Evolutionary conservation across 2,329 filamentous ascomycete genomes (phyloP).

Genomic region (Fusarium odoratissimum): DNA sequence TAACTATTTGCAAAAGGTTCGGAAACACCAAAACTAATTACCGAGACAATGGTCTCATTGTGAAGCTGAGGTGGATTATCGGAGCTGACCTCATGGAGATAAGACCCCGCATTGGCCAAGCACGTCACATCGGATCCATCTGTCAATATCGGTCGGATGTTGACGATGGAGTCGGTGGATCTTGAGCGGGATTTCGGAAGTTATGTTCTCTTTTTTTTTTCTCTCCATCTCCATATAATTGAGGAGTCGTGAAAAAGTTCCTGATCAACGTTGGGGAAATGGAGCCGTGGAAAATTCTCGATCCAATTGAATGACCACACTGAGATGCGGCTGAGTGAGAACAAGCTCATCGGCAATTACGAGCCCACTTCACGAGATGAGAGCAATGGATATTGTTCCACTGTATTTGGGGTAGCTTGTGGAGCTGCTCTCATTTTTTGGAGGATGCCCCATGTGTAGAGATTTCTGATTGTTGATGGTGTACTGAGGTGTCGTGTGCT

Average conservation of each 20-base stretch:
- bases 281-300: background rate
- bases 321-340: background rate
- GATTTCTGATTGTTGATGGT: background rate
- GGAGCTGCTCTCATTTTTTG: background rate
- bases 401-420: background rate
- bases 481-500: background rate
- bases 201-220: background rate
- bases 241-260: background rate
- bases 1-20: background rate
- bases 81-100: background rate
- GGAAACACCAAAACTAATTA: background rate
- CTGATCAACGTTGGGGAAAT: background rate
- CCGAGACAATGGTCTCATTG: background rate
- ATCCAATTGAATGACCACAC: background rate
- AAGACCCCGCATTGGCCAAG: conserved; percentile 20
- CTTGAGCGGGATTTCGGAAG: conserved; percentile 6
- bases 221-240: background rate
- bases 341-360: background rate
- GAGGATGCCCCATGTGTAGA: background rate
- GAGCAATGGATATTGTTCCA: background rate
- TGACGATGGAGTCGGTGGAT: conserved; percentile 18
- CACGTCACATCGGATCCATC: conserved; percentile 8
- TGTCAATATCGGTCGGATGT: conserved; percentile 16
- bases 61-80: background rate
- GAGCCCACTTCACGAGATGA: background rate